Evolutionary conservation across 805 yeast genomes (phyloP).

Genomic region (Isabelozyma rhagii): DNA sequence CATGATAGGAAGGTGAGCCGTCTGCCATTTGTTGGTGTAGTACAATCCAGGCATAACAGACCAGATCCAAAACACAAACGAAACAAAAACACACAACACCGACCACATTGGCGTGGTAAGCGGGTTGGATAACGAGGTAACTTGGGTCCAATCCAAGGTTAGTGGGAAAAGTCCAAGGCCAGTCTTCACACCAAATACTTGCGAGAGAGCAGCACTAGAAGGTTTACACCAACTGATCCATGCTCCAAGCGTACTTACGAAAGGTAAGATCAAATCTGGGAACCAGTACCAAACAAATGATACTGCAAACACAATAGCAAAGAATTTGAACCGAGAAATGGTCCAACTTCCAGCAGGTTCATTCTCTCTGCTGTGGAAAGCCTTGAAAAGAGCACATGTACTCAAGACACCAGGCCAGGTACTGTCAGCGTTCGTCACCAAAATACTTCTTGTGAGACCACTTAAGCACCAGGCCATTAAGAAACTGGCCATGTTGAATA

Average conservation of each 20-base stretch:
- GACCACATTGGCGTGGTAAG: conserved; percentile 12
- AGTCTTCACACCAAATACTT: conserved; percentile 8
- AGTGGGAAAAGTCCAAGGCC: conserved; percentile 10
- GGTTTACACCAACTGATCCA: conserved; percentile 9
- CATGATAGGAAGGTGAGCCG: conserved; percentile 19
- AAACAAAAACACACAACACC: conserved; percentile 5
- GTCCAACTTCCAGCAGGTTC: conserved; percentile 4
- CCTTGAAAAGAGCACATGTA: conserved; percentile 6
- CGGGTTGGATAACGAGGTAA: conserved; percentile 6
- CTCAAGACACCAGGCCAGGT: conserved; percentile 6
- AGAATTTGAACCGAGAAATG: conserved; percentile 10
- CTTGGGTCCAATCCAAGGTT: conserved; percentile 10
- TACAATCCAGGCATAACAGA: conserved; percentile 16
- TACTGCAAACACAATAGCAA: conserved; percentile 9
- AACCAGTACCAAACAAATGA: conserved; percentile 19
- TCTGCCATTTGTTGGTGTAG: conserved; percentile 20
- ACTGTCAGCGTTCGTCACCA: conserved; percentile 3
- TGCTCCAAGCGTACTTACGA: conserved; percentile 4
- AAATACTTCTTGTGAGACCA: conserved; percentile 2
- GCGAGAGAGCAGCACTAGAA: conserved; percentile 5
- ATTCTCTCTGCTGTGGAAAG: conserved; percentile 5
- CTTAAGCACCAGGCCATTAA: conserved; percentile 3
- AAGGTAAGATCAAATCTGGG: conserved; percentile 9
- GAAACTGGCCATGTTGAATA: conserved; percentile 6
- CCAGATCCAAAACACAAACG: conserved; percentile 14